phyloP scores from a whole-genome alignment of 1,284 basidiomycete genomes.

The Stereum hirsutum region DNA sequence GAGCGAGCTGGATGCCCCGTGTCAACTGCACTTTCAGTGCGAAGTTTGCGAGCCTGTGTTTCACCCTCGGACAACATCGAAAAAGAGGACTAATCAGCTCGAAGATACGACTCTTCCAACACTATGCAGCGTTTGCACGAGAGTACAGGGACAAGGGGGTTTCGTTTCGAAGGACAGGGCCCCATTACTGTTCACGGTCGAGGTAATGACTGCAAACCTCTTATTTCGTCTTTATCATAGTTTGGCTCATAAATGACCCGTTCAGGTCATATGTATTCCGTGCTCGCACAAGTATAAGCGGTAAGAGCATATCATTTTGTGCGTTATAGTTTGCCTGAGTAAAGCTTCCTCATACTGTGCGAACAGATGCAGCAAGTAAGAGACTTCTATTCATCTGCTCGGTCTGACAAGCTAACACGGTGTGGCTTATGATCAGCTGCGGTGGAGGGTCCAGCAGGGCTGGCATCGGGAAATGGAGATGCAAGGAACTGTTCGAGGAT shows the following conservation, averaged over 20 bases:
- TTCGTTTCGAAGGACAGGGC: background rate
- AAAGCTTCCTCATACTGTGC: no score
- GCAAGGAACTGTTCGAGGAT: background rate
- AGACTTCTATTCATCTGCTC: no score
- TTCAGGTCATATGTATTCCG: background rate
- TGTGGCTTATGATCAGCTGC: background rate
- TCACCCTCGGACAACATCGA: background rate
- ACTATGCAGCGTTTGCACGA: background rate
- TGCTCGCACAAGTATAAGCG: background rate
- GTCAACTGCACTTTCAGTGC: background rate
- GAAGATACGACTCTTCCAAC: background rate
- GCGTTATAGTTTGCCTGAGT: background rate
- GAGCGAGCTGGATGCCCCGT: background rate
- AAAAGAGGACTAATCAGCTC: background rate
- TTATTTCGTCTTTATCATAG: background rate
- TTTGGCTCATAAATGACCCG: background rate
- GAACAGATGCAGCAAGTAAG: no score
- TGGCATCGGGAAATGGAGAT: constrained; percentile 1
- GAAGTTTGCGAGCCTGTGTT: background rate
- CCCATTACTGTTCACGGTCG: background rate
- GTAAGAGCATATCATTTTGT: background rate
- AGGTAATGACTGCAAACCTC: background rate
- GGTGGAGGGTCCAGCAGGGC: background rate
- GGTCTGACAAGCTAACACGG: background rate
- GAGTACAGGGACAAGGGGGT: background rate